Conservation (phyloP, 208 protist genomes). For the Crithidia expoeki region DNA sequence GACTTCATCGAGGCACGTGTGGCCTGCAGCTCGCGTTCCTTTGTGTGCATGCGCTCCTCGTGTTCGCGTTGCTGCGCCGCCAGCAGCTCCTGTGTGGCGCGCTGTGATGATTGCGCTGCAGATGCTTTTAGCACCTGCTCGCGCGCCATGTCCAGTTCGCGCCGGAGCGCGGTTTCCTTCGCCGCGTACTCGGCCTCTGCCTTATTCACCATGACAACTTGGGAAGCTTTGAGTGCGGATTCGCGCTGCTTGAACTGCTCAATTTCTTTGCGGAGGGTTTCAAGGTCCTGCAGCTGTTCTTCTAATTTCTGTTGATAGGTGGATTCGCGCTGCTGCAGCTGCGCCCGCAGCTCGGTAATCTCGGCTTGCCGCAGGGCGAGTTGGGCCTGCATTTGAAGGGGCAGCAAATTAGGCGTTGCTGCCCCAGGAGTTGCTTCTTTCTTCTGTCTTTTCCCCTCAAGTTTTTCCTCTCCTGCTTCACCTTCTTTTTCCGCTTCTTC, state of each 20-base stretch:
- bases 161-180: constrained; percentile 13
- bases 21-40: constrained; percentile 22
- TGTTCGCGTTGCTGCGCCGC: constrained; percentile 16
- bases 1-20: constrained; percentile 12
- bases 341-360: constrained; percentile 7
- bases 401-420: too few species aligned
- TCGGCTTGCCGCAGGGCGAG: constrained; percentile 20
- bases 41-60: constrained; percentile 14
- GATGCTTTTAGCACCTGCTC: constrained; percentile 15
- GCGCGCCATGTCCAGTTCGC: constrained; percentile 10
- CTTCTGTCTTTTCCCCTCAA: background rate
- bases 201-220: background rate
- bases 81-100: constrained; percentile 12
- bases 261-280: constrained; percentile 7
- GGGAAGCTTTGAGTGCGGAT: constrained; percentile 4
- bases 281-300: constrained; percentile 11
- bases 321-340: constrained; percentile 10
- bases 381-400: constrained; percentile 7
- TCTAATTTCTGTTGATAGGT: constrained; percentile 10
- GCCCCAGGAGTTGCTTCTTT: background rate
- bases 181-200: background rate
- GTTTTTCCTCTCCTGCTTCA: background rate
- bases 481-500: background rate
- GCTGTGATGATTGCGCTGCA: constrained; percentile 18
- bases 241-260: constrained; percentile 17